Base-by-base conservation (phyloP, 805 yeast genomes). In the Candida ovalis region DNA sequence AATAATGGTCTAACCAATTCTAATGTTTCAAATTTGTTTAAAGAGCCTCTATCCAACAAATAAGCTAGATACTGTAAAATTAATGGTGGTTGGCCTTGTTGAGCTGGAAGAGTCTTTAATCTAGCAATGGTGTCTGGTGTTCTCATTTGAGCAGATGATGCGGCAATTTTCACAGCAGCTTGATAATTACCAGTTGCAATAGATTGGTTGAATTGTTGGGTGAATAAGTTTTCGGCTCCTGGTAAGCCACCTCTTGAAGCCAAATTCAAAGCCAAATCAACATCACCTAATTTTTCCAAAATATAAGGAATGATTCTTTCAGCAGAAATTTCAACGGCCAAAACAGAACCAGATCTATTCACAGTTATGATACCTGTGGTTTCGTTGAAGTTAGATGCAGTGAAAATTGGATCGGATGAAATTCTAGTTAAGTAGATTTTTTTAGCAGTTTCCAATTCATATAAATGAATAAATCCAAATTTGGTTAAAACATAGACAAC, bases 191-290 rank as follows among this genome's bases (percentile, higher is more conserved):
- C 97, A 58, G 82, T 82, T 55, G 81, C 79, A 60, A 94, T 76
- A 60, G 84, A 78, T 66, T 83, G 82, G 62, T 90, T 95, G 72
- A 94, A 94, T 71, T 92, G 98, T 70, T 90, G 96, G 50, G 77
- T 72, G 70, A 94, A 91, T 54, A 94, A 76, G 61, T 82, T 84
- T 67, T 94, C 99, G 43, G 98, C 99, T 56, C 99, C 99, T 39
- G 96, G 94, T 62, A 94, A 80, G 1, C 96, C 96, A 63, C 97
- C 97, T 69, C 98, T 86, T 3, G 96, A 81, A 24, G 98, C 95
- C 55, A 94, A 79, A 10, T 89, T 76, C 51, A 94, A 75, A 3
- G 97, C 99, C 60, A 94, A 75, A 21, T 85, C 78, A 28, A 92
- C 89, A 64, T 94, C 92, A 46, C 92, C 83, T 53, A 94, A 77